Base-by-base conservation (phyloP, 2,329 filamentous ascomycete species). In the Colletotrichum musae region DNA sequence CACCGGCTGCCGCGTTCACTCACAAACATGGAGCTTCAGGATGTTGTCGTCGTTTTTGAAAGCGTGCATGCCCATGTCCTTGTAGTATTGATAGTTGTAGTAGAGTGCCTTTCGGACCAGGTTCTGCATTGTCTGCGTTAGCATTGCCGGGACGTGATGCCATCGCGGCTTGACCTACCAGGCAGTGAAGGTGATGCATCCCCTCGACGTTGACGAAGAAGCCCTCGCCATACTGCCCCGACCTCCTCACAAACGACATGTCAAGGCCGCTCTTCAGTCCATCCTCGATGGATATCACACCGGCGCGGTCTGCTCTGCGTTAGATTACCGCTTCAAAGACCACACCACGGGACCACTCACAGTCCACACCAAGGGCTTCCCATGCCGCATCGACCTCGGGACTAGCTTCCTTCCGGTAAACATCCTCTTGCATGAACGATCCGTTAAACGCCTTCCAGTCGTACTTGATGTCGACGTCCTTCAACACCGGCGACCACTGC, bases 1-100 rank as follows among this genome's bases (percentile, higher is more conserved):
- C 13, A 21, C 4, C 2, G 5, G 5, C 6, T 12, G 18, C 9
- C 12, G 26, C 2, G 4, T 2, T 6, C 18, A 75, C 86, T 77
- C 79, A 90, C 88, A 87, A 72, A 89, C 81, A 74, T 92, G 89
- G 2, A 83, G 80, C 26, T 82, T 83, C 6, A 91, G 76, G 51
- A 91, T 85, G 43, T 80, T 76, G 21, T 88, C 87, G 4, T 85
- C 81, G 73, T 91, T 90, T 18, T 75, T 74, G 72, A 91, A 92
- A 0, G 87, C 84, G 2, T 87, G 85, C 24, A 82, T 74, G 4
- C 85, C 84, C 28, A 83, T 73, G 0, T 74, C 74, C 69, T 83
- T 82, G 76, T 91, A 91, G 74, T 89, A 86, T 18, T 86, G 82
- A 64, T 87, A 87, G 73, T 91, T 91, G 79, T 85, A 91, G 74